Evolutionary conservation across 2,329 filamentous ascomycete genomes (phyloP).

Genomic region (Arthroderma uncinatum): DNA sequence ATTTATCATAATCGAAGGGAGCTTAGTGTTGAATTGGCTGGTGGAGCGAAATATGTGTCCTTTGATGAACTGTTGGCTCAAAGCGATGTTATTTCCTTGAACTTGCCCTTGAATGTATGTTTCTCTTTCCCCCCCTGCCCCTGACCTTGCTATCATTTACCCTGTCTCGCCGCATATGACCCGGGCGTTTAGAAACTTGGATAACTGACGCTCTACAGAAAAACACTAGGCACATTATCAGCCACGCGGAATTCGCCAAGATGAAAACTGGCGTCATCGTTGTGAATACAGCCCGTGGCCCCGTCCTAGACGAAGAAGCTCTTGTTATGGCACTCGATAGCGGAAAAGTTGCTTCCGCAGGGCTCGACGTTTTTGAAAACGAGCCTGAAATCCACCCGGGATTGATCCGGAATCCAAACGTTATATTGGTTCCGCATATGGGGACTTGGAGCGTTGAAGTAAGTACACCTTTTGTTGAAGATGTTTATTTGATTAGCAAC

Average conservation of each 20-base stretch:
- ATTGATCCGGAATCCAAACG: slow-evolving; percentile 56
- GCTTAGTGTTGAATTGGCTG: slow-evolving; percentile 43
- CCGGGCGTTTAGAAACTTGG: not conserved
- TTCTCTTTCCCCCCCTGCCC: not conserved
- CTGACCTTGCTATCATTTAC: not conserved
- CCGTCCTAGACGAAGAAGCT: slow-evolving; percentile 70
- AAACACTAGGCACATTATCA: slow-evolving; percentile 65
- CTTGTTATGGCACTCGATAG: slow-evolving; percentile 60
- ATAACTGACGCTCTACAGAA: slow-evolving; percentile 27
- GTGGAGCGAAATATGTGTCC: slow-evolving; percentile 39
- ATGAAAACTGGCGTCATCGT: slow-evolving; percentile 72
- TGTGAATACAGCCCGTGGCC: slow-evolving; percentile 72
- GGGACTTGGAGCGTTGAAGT: slow-evolving; percentile 66
- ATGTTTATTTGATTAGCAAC: not conserved
- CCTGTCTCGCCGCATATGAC: not conserved
- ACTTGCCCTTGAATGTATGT: slow-evolving; percentile 69
- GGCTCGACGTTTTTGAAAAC: slow-evolving; percentile 73
- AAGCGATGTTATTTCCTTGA: slow-evolving; percentile 69
- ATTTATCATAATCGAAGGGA: slow-evolving; percentile 62
- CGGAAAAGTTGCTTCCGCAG: slow-evolving; percentile 58
- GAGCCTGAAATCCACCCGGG: slow-evolving; percentile 67
- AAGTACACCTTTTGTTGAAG: slow-evolving; percentile 12
- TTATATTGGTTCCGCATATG: slow-evolving; percentile 73
- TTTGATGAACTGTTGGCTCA: slow-evolving; percentile 60
- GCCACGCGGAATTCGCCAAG: slow-evolving; percentile 54